Conservation (phyloP, 2,329 filamentous ascomycete genomes). For the Alternaria sp. region DNA sequence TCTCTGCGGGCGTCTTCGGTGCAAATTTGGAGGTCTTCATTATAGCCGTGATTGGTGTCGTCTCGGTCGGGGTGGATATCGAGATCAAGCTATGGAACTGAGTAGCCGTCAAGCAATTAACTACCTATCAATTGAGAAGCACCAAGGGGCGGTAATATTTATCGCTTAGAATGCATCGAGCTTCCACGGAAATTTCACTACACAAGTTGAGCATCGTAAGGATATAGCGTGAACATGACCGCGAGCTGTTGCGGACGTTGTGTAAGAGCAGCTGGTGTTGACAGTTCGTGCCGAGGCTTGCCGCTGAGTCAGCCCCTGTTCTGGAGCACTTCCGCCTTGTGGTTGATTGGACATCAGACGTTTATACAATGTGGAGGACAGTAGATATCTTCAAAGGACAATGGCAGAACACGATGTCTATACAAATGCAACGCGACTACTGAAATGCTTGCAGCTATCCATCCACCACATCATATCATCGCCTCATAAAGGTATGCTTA, state of each 20-base stretch:
- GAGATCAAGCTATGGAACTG: not conserved
- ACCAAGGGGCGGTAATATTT: not conserved
- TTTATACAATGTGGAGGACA: too few relatives aligned
- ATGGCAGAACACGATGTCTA: not conserved
- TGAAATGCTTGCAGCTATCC: not conserved
- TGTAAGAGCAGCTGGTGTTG: not conserved
- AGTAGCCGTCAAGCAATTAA: not conserved
- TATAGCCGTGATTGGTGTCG: not conserved
- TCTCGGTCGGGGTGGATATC: not conserved
- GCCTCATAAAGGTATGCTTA: not conserved
- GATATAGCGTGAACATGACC: not conserved
- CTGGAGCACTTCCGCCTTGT: not conserved
- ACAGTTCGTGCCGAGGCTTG: not conserved
- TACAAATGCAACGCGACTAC: not conserved
- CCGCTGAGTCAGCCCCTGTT: slow-evolving; percentile 11
- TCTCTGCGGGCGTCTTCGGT: slow-evolving; percentile 40
- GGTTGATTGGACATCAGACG: not conserved
- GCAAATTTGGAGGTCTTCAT: slow-evolving; percentile 44
- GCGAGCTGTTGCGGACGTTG: not conserved
- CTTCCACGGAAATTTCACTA: not conserved
- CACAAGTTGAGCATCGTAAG: not conserved
- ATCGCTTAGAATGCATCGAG: not conserved
- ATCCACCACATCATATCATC: slow-evolving; percentile 3
- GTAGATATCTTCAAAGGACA: too few relatives aligned
- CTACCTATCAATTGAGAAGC: not conserved